These are phyloP conservation scores for Beauveria sp. DNA, from an alignment of 2,329 filamentous ascomycete genomes.

Conservation along the genomic window DNA sequence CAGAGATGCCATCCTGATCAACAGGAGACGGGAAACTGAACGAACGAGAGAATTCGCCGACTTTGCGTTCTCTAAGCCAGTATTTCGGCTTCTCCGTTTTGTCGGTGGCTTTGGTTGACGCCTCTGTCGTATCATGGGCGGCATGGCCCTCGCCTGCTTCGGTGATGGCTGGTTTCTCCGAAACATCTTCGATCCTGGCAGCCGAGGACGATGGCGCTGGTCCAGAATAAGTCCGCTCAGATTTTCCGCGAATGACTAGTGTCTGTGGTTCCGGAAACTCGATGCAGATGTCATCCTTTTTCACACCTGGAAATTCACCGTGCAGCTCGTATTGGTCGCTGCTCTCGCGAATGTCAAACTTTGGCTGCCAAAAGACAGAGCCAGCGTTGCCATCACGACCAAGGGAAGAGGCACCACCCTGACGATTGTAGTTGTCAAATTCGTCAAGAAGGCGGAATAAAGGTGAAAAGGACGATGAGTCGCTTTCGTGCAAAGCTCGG, in stretches of 20 bases:
- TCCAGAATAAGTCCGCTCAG: slow-evolving; percentile 29
- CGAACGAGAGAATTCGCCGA: slow-evolving; percentile 48
- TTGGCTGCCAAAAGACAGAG: slow-evolving; percentile 46
- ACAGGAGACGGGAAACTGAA: slow-evolving; percentile 54
- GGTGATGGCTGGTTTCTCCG: slow-evolving; percentile 25
- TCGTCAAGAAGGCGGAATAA: slow-evolving; percentile 47
- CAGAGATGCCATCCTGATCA: slow-evolving; percentile 46
- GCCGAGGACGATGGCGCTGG: slow-evolving; percentile 16
- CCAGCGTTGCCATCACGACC: slow-evolving; percentile 24
- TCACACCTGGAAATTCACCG: slow-evolving; percentile 61
- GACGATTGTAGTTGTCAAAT: slow-evolving; percentile 36
- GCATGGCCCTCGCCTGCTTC: slow-evolving; percentile 20
- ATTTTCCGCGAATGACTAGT: slow-evolving; percentile 55
- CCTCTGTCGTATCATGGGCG: background rate
- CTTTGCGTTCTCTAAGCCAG: background rate
- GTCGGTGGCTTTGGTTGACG: background rate
- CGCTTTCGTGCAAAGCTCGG: slow-evolving; percentile 28
- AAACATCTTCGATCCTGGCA: slow-evolving; percentile 33
- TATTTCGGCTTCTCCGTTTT: background rate
- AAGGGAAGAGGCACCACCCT: slow-evolving; percentile 14
- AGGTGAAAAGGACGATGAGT: slow-evolving; percentile 32
- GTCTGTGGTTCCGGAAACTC: slow-evolving; percentile 63
- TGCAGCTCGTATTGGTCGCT: slow-evolving; percentile 57
- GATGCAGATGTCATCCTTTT: slow-evolving; percentile 58
- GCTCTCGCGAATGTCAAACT: slow-evolving; percentile 62